A percentile compares a stretch with the other conserved stretches of the same genome.
These are phyloP conservation scores for Nematocida parisii DNA, from an alignment of 371 early-diverging fungal species.

Conservation along the genomic window DNA sequence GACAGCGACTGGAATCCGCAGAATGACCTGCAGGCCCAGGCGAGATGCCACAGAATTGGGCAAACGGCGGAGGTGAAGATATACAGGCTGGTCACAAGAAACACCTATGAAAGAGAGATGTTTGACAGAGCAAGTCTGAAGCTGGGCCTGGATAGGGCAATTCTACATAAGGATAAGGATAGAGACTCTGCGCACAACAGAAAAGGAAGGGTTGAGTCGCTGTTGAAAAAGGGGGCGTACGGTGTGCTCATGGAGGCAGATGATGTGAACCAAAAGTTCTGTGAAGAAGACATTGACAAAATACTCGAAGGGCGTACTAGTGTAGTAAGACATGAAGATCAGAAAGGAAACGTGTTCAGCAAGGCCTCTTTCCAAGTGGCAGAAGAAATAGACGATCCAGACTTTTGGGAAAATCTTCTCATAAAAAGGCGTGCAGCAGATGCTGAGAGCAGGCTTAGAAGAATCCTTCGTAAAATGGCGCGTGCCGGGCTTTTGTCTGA, in stretches of 20 bases:
- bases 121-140: slow-evolving; percentile 88
- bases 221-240: slow-evolving; percentile 72
- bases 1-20: slow-evolving; percentile 95
- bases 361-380: slow-evolving; percentile 82
- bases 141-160: slow-evolving; percentile 81
- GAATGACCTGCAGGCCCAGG: slow-evolving; percentile 87
- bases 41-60: slow-evolving; percentile 86
- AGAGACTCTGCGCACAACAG: slow-evolving; percentile 55
- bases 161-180: slow-evolving; percentile 77
- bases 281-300: slow-evolving; percentile 89
- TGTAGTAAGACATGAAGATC: slow-evolving; percentile 75
- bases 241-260: slow-evolving; percentile 79
- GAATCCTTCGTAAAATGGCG: slow-evolving; percentile 66
- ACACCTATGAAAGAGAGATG: slow-evolving; percentile 88
- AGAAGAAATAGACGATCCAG: slow-evolving; percentile 83
- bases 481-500: slow-evolving; percentile 59
- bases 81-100: slow-evolving; percentile 79
- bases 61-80: slow-evolving; percentile 81
- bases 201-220: slow-evolving; percentile 75
- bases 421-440: slow-evolving; percentile 65
- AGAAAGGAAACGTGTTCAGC: slow-evolving; percentile 75
- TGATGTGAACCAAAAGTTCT: slow-evolving; percentile 75
- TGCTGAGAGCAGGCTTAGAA: slow-evolving; percentile 65
- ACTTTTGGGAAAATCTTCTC: slow-evolving; percentile 93
- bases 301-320: slow-evolving; percentile 83